phyloP scores from a whole-genome alignment of 108 stramenopile genomes.

The Fragilariopsis cylindrus region DNA sequence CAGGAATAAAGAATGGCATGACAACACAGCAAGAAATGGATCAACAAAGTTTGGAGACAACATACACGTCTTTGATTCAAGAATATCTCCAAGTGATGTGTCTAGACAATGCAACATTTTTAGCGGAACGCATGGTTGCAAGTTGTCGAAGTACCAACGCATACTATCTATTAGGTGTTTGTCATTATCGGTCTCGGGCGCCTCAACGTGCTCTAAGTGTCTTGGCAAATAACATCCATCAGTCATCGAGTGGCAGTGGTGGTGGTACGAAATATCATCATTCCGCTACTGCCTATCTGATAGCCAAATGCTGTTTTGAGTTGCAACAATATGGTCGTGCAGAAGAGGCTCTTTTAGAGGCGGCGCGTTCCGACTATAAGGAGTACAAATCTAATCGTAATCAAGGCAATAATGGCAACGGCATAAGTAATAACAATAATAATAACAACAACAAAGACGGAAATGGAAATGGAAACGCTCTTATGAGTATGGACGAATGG shows the following conservation, averaged over 20 bases:
- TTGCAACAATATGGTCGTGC: constrained; percentile 70
- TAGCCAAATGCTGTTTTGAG: constrained; percentile 70
- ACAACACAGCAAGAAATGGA: neutral
- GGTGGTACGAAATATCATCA: constrained; percentile 12
- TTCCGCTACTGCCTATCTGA: constrained; percentile 50
- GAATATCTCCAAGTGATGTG: constrained; percentile 71
- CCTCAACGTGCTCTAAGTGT: constrained; percentile 57
- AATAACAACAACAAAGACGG: constrained; percentile 2
- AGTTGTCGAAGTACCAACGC: constrained; percentile 51
- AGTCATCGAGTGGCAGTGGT: neutral
- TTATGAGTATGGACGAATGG: constrained; percentile 62
- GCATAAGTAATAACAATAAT: neutral
- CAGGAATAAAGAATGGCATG: neutral
- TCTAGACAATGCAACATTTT: constrained; percentile 80
- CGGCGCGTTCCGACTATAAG: constrained; percentile 40
- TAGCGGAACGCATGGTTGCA: constrained; percentile 79
- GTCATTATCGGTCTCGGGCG: constrained; percentile 66
- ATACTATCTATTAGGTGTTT: constrained; percentile 68
- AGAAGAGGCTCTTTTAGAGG: constrained; percentile 68
- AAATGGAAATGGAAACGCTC: neutral
- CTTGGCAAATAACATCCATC: constrained; percentile 31
- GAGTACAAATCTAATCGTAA: constrained; percentile 27
- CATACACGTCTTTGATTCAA: constrained; percentile 77
- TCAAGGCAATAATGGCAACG: neutral
- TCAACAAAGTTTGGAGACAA: constrained; percentile 35